phyloP scores from a whole-genome alignment of 177 flowering plant species.

The Vitis hybrid region DNA sequence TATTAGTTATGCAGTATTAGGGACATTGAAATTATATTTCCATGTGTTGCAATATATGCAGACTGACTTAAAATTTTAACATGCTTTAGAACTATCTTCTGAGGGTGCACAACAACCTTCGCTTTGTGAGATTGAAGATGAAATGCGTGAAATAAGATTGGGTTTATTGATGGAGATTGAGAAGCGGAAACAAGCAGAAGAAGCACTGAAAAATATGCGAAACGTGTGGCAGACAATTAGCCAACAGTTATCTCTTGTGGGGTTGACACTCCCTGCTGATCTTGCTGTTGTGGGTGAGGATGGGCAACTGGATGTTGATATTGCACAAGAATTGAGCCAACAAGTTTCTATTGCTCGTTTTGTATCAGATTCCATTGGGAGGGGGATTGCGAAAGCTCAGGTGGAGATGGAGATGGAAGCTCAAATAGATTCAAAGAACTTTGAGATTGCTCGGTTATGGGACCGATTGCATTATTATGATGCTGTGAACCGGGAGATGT shows the following conservation, averaged over 20 bases:
- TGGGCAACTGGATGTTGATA: conserved; percentile 26
- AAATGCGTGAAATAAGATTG: conserved; percentile 67
- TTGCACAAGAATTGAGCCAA: conserved; percentile 48
- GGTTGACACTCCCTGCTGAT: conserved; percentile 56
- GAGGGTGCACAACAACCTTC: conserved; percentile 50
- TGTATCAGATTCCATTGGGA: conserved; percentile 73
- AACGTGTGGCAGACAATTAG: conserved; percentile 63
- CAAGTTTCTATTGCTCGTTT: conserved; percentile 61
- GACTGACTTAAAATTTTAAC: neutral
- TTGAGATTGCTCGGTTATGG: conserved; percentile 76
- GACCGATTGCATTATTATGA: conserved; percentile 84
- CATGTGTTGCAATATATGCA: too few relatives aligned
- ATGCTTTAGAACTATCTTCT: conserved; percentile 62
- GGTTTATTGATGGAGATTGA: conserved; percentile 77
- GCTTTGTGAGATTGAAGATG: conserved; percentile 48
- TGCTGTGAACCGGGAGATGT: conserved; percentile 85
- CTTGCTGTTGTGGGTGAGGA: conserved; percentile 27
- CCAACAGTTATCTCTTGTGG: conserved; percentile 51
- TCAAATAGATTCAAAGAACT: conserved; percentile 64
- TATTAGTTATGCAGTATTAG: neutral
- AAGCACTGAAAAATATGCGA: conserved; percentile 47
- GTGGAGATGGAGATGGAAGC: conserved; percentile 69
- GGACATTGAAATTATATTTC: neutral
- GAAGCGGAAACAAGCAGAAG: conserved; percentile 83
- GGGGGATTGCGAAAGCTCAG: conserved; percentile 75